phyloP scores from a whole-genome alignment of 129 eudicot genomes.

The Helianthus tuberosus region DNA sequence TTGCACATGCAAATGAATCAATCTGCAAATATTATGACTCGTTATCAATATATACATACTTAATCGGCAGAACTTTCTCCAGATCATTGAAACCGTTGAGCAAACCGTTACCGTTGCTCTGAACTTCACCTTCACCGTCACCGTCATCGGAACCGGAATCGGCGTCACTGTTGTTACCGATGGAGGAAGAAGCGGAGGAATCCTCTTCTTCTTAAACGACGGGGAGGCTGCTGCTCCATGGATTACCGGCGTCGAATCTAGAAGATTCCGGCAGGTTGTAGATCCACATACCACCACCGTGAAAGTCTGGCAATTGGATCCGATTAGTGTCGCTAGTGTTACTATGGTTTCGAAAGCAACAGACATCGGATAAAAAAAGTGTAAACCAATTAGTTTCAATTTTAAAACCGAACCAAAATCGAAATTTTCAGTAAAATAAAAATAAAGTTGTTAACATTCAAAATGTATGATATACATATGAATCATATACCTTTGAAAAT shows the following conservation, averaged over 20 bases:
- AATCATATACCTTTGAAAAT: too few species aligned
- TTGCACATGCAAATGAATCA: constrained; percentile 23
- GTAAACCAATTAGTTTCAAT: too few species aligned
- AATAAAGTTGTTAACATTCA: too few species aligned
- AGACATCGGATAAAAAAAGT: constrained; percentile 57
- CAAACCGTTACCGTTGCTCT: constrained; percentile 50
- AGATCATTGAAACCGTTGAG: constrained; percentile 49
- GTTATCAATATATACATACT: constrained; percentile 40
- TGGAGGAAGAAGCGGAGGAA: constrained; percentile 53
- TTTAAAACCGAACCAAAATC: too few species aligned
- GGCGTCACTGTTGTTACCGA: constrained; percentile 70
- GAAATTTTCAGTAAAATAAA: too few species aligned
- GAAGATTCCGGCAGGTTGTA: constrained; percentile 31
- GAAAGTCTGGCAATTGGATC: constrained; percentile 41
- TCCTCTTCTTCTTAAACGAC: constrained; percentile 36
- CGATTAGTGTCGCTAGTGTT: constrained; percentile 25
- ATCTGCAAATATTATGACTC: constrained; percentile 1
- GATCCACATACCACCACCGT: constrained; percentile 39
- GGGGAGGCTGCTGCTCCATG: constrained; percentile 17
- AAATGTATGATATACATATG: too few species aligned
- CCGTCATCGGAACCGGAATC: constrained; percentile 46
- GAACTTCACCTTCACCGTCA: constrained; percentile 52
- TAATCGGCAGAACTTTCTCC: constrained; percentile 72
- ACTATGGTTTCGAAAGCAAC: constrained; percentile 45
- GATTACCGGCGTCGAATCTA: constrained; percentile 27